These are phyloP conservation scores for Flaveria brownii DNA, from an alignment of 129 eudicot genomes.

Conservation along the genomic window DNA sequence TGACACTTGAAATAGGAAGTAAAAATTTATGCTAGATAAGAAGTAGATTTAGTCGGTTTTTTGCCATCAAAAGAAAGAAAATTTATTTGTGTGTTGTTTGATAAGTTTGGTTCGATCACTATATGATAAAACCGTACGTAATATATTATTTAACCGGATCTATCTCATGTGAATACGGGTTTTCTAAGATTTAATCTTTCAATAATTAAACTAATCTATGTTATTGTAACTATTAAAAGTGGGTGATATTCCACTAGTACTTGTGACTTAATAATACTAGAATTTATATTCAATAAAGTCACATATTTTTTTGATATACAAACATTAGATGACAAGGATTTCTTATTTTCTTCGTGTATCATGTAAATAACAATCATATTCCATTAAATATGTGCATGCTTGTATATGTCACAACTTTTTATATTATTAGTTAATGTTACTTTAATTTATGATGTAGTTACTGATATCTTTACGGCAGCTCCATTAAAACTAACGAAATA, in stretches of 20 bases:
- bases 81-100: too few relatives aligned
- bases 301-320: not conserved
- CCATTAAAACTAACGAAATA: too few relatives aligned
- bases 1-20: too few relatives aligned
- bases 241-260: not conserved
- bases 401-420: not conserved
- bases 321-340: not conserved
- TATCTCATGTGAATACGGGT: too few relatives aligned
- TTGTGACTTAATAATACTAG: not conserved
- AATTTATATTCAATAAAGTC: not conserved
- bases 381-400: not conserved
- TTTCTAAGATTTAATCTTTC: too few relatives aligned
- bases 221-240: not conserved
- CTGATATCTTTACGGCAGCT: not conserved
- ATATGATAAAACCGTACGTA: too few relatives aligned
- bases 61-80: too few relatives aligned
- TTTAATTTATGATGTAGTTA: not conserved
- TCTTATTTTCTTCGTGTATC: not conserved
- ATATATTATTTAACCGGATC: too few relatives aligned
- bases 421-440: not conserved
- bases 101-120: too few relatives aligned
- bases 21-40: too few relatives aligned
- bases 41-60: too few relatives aligned
- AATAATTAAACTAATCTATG: not conserved
- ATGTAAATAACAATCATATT: constrained; percentile 5